Evolutionary conservation across 2,329 filamentous ascomycete species (phyloP), one percentile per base, ranked within the genome.

Genomic region (Aureobasidium sp.): DNA sequence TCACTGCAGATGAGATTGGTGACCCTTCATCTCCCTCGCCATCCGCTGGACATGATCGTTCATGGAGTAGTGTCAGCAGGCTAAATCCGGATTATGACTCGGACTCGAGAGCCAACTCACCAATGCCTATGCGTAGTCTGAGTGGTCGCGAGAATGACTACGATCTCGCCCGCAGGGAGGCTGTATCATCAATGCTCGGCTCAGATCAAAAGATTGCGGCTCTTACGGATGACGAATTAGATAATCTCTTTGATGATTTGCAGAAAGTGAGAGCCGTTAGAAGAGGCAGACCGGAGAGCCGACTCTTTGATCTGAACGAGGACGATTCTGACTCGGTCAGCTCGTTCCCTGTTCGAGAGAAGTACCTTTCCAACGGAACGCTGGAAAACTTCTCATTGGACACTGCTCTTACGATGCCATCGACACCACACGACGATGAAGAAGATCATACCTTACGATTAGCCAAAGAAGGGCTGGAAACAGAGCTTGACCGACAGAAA

Each of bases 371-470:
- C 3, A 94, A 89, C 61, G 93, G 93, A 2, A 72, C 66, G 8
- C 82, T 97, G 59, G 94, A 99, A 75, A 97, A 96, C 71, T 94
- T 97, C 69, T 97, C 93, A 1, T 80, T 99, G 16, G 94, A 99
- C 72, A 99, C 94, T 1, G 88, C 87, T 11, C 80, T 99, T 55
- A 99, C 94, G 0, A 91, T 97, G 81, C 94, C 94, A 2, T 95
- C 91, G 0, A 97, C 93, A 0, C 94, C 94, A 2, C 89, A 85
- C 63, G 86, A 88, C 63, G 84, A 82, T 29, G 90, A 92, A 61
- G 83, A 86, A n/a, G 90, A 92, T 51, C 88, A 93, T 30, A 84
- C 82, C 63, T 77, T 96, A 65, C 86, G 85, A 64, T 84, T 90
- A 61, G 83, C 88, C 27, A 85, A 87, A 61, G 90, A 96, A 67